Evolutionary conservation across 352 stramenopile species (phyloP).

Genomic region (Globisporangium mamillatum): DNA sequence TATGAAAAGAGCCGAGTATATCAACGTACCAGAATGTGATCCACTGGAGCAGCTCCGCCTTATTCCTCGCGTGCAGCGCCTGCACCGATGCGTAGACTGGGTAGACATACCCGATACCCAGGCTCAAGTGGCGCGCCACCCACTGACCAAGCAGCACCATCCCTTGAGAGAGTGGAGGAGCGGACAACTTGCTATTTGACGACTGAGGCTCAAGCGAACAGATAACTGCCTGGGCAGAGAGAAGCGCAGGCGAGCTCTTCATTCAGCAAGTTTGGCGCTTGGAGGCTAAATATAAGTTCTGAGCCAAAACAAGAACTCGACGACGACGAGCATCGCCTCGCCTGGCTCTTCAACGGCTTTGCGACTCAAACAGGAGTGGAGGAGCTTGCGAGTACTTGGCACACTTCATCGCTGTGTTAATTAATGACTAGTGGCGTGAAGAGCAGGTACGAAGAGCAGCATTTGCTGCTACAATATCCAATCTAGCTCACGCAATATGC

Average conservation of each 20-base stretch:
- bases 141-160: conserved; percentile 62
- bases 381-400: too few species aligned
- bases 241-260: background rate
- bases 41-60: conserved; percentile 60
- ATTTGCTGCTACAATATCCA: too few species aligned
- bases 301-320: background rate
- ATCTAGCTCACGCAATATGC: too few species aligned
- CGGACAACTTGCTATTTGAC: background rate
- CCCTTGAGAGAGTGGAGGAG: background rate
- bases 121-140: conserved; percentile 41
- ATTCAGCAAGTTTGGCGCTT: background rate
- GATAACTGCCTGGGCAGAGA: too few species aligned
- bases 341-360: too few species aligned
- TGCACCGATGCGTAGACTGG: conserved; percentile 61
- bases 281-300: background rate
- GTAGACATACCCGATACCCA: conserved; percentile 60
- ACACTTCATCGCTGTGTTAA: too few species aligned
- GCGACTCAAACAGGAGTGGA: too few species aligned
- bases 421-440: too few species aligned
- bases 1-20: background rate
- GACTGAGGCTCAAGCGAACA: background rate
- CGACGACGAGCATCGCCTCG: background rate
- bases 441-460: too few species aligned
- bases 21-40: conserved; percentile 53
- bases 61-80: conserved; percentile 34